Evolutionary conservation across 1,284 basidiomycete genomes (phyloP), one percentile per base, ranked within the genome.

Genomic region (Volvariella surrecta): DNA sequence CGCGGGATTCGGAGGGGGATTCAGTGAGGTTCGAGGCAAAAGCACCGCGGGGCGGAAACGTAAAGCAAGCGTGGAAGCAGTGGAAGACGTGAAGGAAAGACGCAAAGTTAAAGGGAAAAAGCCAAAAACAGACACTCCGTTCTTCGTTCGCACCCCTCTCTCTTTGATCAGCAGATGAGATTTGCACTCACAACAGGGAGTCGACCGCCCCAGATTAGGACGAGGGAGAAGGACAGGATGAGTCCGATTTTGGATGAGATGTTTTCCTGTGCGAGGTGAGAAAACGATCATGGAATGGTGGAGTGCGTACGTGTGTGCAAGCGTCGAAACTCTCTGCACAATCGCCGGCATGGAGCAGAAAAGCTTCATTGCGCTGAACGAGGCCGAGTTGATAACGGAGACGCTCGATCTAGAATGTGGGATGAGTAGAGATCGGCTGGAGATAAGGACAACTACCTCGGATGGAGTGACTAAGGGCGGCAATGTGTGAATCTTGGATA

Each of bases 271-370:
- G 18, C 15, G 6, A 22, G 24, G 28, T 17, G 21, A 35, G 19
- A 11, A 18, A 42, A 39, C 28, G 28, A 20, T 32, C 15, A 18
- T 38, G 30, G 38, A n/a, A n/a, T n/a, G 16, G 10, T 11, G 13
- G 17, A 41, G 35, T 22, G 61, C 77, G 51, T 57, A 89, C 89
- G 54, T 88, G 77, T 0, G 89, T 92, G 59, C 90, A 93, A 1
- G 89, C 89, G 53, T 90, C 86, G 55, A 95, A 94, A 58, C 88
- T 86, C 62, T 95, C 94, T 17, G 94, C 95, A 55, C 94, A 99
- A 59, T 99, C 96, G 8, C 95, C 96, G 2, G 94, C 93, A 52
- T 99, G 95, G 0, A 99, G 75, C 21, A 99, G 72, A 64, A 99
- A 99, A 0, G 92, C 92, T 56, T 93, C 79, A 50, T 88, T 86